Evolutionary conservation across 768 basidiomycete species (phyloP).

Genomic region (Suillus cothurnatus): DNA sequence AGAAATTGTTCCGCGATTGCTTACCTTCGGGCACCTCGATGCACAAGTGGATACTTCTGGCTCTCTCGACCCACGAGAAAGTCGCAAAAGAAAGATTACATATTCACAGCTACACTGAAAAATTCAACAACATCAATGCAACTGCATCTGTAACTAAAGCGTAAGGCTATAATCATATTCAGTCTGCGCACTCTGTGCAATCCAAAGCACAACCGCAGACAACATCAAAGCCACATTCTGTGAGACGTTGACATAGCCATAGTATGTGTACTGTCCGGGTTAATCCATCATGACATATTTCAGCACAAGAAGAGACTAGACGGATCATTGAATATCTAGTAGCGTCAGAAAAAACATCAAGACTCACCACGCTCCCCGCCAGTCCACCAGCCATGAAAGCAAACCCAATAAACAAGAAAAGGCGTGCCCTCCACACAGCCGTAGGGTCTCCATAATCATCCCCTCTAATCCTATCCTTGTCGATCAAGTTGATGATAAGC

Average conservation of each 20-base stretch:
- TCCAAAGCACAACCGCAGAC: slow-evolving; percentile 88
- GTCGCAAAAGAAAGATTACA: neutral
- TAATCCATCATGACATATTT: slow-evolving; percentile 84
- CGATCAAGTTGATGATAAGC: slow-evolving; percentile 90
- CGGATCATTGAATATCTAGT: neutral
- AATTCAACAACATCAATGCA: neutral
- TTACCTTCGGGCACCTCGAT: neutral
- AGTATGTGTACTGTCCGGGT: slow-evolving; percentile 78
- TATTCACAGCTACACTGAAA: neutral
- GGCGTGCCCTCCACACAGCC: slow-evolving; percentile 88
- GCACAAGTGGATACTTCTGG: neutral
- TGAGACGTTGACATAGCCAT: slow-evolving; percentile 94
- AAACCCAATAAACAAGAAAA: slow-evolving; percentile 93
- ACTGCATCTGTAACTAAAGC: slow-evolving; percentile 38
- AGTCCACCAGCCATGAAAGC: slow-evolving; percentile 97
- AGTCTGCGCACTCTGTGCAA: slow-evolving; percentile 79
- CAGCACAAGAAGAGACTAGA: slow-evolving; percentile 82
- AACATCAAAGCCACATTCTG: slow-evolving; percentile 88
- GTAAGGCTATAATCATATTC: slow-evolving; percentile 96
- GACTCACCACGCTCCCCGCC: slow-evolving; percentile 92
- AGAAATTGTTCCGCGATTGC: neutral
- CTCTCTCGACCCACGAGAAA: neutral
- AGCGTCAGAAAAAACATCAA: neutral
- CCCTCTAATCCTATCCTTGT: slow-evolving; percentile 85
- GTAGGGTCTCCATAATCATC: slow-evolving; percentile 82